Conservation (phyloP, 73 alveolate genomes). For the Tetrahymena elliotti region DNA sequence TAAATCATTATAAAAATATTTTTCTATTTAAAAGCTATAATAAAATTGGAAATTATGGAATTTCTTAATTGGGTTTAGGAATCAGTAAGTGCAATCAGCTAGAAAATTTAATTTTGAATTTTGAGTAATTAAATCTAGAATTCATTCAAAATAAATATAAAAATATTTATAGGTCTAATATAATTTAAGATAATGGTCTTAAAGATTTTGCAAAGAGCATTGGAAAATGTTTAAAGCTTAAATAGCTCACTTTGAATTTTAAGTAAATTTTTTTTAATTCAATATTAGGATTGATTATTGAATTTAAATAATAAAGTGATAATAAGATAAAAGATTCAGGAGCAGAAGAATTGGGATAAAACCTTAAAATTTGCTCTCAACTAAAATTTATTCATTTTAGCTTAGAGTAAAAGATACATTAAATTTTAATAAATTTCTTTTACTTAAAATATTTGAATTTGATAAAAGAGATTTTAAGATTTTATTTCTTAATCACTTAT, state of each 20-base stretch:
- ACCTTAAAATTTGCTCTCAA: not conserved
- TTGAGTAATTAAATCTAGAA: not conserved
- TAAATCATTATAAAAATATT: too few species aligned
- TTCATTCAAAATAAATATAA: too few species aligned
- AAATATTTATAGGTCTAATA: not conserved
- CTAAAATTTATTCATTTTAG: not conserved
- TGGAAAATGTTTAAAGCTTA: not conserved
- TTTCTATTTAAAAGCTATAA: not conserved
- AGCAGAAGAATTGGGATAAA: not conserved
- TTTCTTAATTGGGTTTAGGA: not conserved
- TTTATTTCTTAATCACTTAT: too few species aligned
- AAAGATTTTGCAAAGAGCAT: not conserved
- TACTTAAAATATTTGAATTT: too few species aligned
- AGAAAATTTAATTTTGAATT: not conserved
- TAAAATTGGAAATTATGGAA: not conserved
- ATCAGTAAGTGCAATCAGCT: not conserved
- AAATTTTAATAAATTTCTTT: too few species aligned
- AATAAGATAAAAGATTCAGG: not conserved
- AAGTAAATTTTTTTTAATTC: not conserved
- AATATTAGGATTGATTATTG: not conserved
- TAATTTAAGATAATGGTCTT: not conserved
- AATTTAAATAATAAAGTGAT: not conserved
- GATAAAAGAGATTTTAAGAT: too few species aligned
- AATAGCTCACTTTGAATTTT: not conserved
- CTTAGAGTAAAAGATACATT: not conserved